Percentiles rank a stretch among this genome's conserved stretches.
phyloP scores from a whole-genome alignment of 495 filamentous ascomycete genomes.

The Aspergillus sparsus region DNA sequence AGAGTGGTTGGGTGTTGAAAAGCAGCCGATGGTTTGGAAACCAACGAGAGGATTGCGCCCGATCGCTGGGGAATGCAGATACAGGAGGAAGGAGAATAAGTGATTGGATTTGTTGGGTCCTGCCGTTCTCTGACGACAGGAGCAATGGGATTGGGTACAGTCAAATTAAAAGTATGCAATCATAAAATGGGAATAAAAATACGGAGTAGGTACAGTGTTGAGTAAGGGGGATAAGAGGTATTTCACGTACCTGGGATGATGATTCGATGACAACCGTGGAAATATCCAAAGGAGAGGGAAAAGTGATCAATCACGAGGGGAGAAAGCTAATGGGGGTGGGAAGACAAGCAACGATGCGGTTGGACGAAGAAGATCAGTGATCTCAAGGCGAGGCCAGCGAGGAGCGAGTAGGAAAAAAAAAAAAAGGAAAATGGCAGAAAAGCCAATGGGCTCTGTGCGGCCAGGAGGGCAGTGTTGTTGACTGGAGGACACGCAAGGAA shows the following conservation, averaged over 20 bases:
- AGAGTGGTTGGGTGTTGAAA: constrained; percentile 10
- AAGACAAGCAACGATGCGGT: constrained; percentile 26
- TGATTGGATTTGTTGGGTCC: constrained; percentile 25
- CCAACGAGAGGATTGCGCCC: constrained; percentile 21
- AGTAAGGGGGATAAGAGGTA: constrained; percentile 16
- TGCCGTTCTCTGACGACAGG: constrained; percentile 12
- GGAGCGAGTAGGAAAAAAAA: constrained; percentile 31
- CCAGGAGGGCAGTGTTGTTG: constrained; percentile 27
- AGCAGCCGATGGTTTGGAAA: constrained; percentile 20
- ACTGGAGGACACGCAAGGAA: constrained; percentile 33
- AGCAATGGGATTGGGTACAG: constrained; percentile 22
- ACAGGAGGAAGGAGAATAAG: constrained; percentile 16
- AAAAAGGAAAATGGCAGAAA: constrained; percentile 19
- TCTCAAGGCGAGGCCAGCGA: constrained; percentile 22
- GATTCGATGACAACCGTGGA: constrained; percentile 34
- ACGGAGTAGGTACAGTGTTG: constrained; percentile 16
- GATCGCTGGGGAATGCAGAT: constrained; percentile 21
- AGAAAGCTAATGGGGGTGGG: constrained; percentile 24
- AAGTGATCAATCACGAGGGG: constrained; percentile 30
- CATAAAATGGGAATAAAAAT: constrained; percentile 22
- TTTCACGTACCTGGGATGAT: constrained; percentile 29
- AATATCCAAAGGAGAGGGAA: constrained; percentile 15
- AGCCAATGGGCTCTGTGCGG: constrained; percentile 33
- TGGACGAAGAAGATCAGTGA: constrained; percentile 26
- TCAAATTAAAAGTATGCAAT: constrained; percentile 24